Conservation (phyloP, 1,284 basidiomycete species). For the Irpex rosettiformis region DNA sequence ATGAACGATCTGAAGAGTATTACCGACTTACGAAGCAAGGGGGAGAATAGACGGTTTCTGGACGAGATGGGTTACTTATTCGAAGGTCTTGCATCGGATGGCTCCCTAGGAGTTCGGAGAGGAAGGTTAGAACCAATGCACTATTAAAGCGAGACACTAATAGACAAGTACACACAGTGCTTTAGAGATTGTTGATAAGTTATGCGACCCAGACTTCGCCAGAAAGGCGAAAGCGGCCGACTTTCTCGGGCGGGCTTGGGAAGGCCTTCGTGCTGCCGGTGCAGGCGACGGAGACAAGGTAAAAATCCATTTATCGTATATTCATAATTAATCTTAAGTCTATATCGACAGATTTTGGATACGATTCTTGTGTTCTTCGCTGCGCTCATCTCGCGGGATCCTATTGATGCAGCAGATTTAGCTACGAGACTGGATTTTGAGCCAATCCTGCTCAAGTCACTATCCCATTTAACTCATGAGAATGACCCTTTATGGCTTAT, state of each 20-base stretch:
- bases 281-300: constrained; percentile 62
- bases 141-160: not conserved
- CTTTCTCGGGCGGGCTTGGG: constrained; percentile 64
- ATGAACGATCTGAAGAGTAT: constrained; percentile 78
- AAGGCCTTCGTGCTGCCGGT: constrained; percentile 53
- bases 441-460: constrained; percentile 41
- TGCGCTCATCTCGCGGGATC: constrained; percentile 55
- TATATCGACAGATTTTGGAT: constrained; percentile 51
- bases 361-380: constrained; percentile 54
- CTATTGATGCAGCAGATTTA: constrained; percentile 49
- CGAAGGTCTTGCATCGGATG: constrained; percentile 61
- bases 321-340: not conserved
- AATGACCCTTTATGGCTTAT: constrained; percentile 46
- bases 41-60: constrained; percentile 72
- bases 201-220: constrained; percentile 70
- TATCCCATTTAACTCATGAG: constrained; percentile 31
- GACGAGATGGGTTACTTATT: constrained; percentile 81
- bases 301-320: constrained; percentile 5
- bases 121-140: constrained; percentile 48
- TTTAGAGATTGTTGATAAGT: constrained; percentile 66
- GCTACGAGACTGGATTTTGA: constrained; percentile 39
- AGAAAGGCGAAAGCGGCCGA: constrained; percentile 73
- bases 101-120: constrained; percentile 53
- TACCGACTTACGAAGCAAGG: constrained; percentile 72
- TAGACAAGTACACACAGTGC: constrained; percentile 43